A percentile compares a stretch with the other conserved stretches of the same genome.
Conservation (phyloP, 1,284 basidiomycete genomes). For the Leccinum ponderosum region DNA sequence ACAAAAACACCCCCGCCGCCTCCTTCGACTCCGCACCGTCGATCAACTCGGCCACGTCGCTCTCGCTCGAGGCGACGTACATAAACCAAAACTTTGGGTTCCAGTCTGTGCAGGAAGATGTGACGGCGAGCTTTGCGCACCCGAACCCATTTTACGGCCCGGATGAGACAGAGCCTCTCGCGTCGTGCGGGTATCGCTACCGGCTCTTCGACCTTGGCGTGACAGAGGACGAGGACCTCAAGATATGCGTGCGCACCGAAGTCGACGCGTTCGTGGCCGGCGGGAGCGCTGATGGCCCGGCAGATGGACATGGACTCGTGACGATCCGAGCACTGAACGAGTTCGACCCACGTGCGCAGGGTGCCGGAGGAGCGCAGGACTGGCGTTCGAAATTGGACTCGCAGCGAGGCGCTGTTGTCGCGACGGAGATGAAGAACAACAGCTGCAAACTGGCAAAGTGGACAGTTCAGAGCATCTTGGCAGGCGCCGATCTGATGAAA, state of each 20-base stretch:
- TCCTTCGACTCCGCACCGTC: constrained; percentile 62
- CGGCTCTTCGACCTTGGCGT: constrained; percentile 93
- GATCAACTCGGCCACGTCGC: constrained; percentile 92
- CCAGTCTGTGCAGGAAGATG: constrained; percentile 85
- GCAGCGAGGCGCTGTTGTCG: constrained; percentile 96
- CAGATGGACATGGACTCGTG: constrained; percentile 77
- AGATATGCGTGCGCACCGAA: constrained; percentile 93
- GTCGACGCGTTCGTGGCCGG: constrained; percentile 87
- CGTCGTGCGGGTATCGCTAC: constrained; percentile 96
- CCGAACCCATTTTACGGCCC: constrained; percentile 96
- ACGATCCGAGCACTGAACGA: constrained; percentile 97
- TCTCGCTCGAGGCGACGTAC: constrained; percentile 97
- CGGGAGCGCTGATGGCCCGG: constrained; percentile 51
- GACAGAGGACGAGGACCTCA: constrained; percentile 88
- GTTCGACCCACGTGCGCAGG: constrained; percentile 91
- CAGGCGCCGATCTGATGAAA: constrained; percentile 97
- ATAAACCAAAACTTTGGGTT: constrained; percentile 99
- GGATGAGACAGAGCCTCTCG: constrained; percentile 93
- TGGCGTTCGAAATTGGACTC: constrained; percentile 97
- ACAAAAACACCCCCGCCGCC: constrained; percentile 56
- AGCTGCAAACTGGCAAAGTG: constrained; percentile 97
- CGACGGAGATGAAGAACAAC: constrained; percentile 99
- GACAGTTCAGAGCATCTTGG: constrained; percentile 94
- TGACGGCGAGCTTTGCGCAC: constrained; percentile 72
- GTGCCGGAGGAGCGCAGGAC: constrained; percentile 92